Evolutionary conservation across 1,284 basidiomycete species (phyloP).

Genomic region (Coniophora puteana): DNA sequence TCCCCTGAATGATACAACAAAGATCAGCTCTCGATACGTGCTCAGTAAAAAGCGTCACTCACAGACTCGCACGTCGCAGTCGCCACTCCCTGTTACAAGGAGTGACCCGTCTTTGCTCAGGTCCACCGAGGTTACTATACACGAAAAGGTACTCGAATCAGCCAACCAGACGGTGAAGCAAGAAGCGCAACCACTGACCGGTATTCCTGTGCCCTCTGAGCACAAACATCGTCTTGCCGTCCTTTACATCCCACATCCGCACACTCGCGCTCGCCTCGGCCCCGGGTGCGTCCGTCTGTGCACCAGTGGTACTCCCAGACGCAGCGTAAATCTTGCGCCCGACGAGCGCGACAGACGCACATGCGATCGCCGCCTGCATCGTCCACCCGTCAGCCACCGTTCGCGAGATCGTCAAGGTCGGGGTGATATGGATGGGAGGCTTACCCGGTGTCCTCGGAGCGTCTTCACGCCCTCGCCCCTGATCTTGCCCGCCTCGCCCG

Average conservation of each 20-base stretch:
- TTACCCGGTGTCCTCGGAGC: background rate
- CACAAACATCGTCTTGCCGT: conserved; percentile 28
- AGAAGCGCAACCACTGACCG: conserved; percentile 15
- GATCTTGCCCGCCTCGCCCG: no score
- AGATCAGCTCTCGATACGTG: no score
- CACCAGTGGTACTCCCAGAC: conserved; percentile 11
- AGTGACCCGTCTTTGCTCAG: conserved; percentile 2
- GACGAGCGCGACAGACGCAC: conserved; percentile 26
- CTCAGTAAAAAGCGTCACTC: background rate
- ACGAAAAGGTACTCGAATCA: background rate
- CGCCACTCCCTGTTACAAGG: conserved; percentile 8
- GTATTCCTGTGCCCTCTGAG: conserved; percentile 32
- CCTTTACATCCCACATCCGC: conserved; percentile 28
- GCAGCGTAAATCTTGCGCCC: conserved; percentile 30
- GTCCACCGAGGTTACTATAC: conserved; percentile 9
- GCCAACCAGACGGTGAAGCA: background rate
- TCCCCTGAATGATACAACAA: no score
- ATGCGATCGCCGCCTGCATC: background rate
- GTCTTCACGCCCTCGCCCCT: no score
- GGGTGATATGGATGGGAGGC: background rate
- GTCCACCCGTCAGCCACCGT: background rate
- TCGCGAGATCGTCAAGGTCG: background rate
- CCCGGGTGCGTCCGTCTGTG: background rate
- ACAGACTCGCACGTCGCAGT: conserved; percentile 8
- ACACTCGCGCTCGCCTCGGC: no score